Evolutionary conservation across 2,329 filamentous ascomycete species (phyloP).

Genomic region (Neonectria coccinea): DNA sequence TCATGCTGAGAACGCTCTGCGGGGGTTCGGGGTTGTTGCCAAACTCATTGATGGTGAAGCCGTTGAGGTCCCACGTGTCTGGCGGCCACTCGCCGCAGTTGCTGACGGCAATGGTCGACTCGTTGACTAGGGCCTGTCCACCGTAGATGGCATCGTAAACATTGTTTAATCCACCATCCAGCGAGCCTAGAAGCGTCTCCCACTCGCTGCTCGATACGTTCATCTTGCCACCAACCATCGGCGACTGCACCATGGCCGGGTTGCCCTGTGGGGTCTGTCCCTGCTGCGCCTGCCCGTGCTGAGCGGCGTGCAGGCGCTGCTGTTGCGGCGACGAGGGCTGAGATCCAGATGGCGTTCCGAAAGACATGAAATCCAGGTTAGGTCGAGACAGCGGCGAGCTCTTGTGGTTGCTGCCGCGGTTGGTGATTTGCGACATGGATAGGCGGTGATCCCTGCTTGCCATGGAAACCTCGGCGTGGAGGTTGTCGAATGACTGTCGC

Average conservation of each 20-base stretch:
- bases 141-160: conserved; percentile 89
- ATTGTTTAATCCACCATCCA: conserved; percentile 83
- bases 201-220: conserved; percentile 76
- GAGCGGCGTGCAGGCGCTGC: conserved; percentile 53
- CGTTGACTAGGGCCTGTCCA: conserved; percentile 64
- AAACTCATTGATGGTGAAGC: conserved; percentile 64
- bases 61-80: conserved; percentile 66
- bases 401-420: conserved; percentile 48
- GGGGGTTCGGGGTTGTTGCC: conserved; percentile 56
- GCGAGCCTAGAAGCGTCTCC: conserved; percentile 83
- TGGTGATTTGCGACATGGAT: conserved; percentile 58
- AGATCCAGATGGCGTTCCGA: conserved; percentile 59
- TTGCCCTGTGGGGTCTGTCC: conserved; percentile 35
- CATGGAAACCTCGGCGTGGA: conserved; percentile 49
- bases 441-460: conserved; percentile 60
- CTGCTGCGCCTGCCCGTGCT: conserved; percentile 36
- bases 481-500: conserved; percentile 63
- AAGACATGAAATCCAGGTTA: conserved; percentile 71
- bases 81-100: conserved; percentile 64
- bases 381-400: conserved; percentile 39
- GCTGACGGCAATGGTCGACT: conserved; percentile 58
- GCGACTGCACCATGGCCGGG: conserved; percentile 46
- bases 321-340: conserved; percentile 63
- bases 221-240: conserved; percentile 47
- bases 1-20: conserved; percentile 67